Percentiles rank a stretch among this genome's conserved stretches.
phyloP scores from a whole-genome alignment of 768 basidiomycete genomes.

The Leccinum boreale region DNA sequence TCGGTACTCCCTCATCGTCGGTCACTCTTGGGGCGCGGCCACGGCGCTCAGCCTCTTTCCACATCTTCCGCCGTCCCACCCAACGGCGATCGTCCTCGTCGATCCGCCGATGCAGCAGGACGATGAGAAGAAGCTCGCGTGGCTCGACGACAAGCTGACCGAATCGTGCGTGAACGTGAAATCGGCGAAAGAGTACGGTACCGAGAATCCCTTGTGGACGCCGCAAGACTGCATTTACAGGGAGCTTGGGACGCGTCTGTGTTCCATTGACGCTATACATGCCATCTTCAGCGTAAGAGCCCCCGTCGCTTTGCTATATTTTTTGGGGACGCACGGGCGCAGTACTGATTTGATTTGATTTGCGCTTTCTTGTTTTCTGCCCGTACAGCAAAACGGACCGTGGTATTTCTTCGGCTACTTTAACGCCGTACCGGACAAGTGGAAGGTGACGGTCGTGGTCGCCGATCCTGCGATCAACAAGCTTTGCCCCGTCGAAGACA shows the following conservation, averaged over 20 bases:
- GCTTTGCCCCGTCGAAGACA: not conserved
- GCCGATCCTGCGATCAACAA: slow-evolving; percentile 16
- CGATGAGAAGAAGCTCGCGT: not conserved
- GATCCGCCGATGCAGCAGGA: slow-evolving; percentile 10
- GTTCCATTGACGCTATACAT: slow-evolving; percentile 2
- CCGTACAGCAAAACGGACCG: slow-evolving; percentile 2
- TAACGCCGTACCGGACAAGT: not conserved
- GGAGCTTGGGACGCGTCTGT: slow-evolving; percentile 12
- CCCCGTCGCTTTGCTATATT: not conserved
- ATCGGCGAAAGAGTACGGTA: not conserved
- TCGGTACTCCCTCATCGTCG: slow-evolving; percentile 10
- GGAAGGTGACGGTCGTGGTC: slow-evolving; percentile 14
- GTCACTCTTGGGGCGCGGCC: slow-evolving; percentile 18
- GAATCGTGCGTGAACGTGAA: not conserved
- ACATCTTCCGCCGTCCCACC: slow-evolving; percentile 3
- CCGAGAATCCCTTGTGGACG: slow-evolving; percentile 17
- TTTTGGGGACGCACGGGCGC: not conserved
- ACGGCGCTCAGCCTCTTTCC: slow-evolving; percentile 7
- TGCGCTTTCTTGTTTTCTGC: not conserved
- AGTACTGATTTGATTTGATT: not conserved
- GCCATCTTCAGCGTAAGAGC: slow-evolving; percentile 5
- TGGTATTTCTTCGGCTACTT: slow-evolving; percentile 19
- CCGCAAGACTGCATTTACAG: slow-evolving; percentile 2
- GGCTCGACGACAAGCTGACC: not conserved
- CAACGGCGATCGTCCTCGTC: slow-evolving; percentile 16